Base-by-base conservation (phyloP, 345 rosid genomes). In the Moricandia arvensis region DNA sequence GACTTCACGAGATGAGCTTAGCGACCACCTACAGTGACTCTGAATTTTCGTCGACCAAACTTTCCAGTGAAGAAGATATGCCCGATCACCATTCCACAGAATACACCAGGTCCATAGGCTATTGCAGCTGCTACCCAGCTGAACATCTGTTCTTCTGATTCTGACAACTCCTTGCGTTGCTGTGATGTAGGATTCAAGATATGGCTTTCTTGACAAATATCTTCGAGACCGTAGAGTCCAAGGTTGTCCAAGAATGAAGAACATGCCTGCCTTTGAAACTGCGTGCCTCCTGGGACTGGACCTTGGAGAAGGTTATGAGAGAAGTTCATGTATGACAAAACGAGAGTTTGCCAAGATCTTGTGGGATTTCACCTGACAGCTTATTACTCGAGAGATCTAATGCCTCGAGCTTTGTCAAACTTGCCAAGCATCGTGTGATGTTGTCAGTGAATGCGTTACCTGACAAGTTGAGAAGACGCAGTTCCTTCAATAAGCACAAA, bases 251-350 rank as follows among this genome's bases (percentile, higher is more conserved):
- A 0, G 61, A 49, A 72, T 13, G 68, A 72, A 61, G 68, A 62
- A 43, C 66, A 71, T 1, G 43, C 0, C n/a, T 71, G 74, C 0
- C 59, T 59, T 59, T 71, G 74, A 59, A 72, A 62, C 61, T 62
- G 68, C 1, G 75, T 72, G 68, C 75, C 35, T n/a, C 17, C 3
- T 21, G 75, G 69, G 2, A 71, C 60, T 13, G 24, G 67, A 61
- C 75, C 75, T 71, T 31, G 34, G 49, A 61, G 68, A 71, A 31
- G 5, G 27, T 72, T 72, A 4, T 51, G 69, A 34, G 75, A 72
- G 37, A 72, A 62, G 62, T 72, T 72, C 69, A 72, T 62, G 29
- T 62, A 62, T 3, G 68, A 62, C 1, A 72, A 15, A 6, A 72
- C 0, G 68, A 49, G 12, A 62, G 75, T 0, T 62, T 15, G 13